Percentiles rank a stretch among this genome's conserved stretches.
These are phyloP conservation scores for Colletotrichum sp. DNA, from an alignment of 2,329 filamentous ascomycete genomes.

Conservation along the genomic window DNA sequence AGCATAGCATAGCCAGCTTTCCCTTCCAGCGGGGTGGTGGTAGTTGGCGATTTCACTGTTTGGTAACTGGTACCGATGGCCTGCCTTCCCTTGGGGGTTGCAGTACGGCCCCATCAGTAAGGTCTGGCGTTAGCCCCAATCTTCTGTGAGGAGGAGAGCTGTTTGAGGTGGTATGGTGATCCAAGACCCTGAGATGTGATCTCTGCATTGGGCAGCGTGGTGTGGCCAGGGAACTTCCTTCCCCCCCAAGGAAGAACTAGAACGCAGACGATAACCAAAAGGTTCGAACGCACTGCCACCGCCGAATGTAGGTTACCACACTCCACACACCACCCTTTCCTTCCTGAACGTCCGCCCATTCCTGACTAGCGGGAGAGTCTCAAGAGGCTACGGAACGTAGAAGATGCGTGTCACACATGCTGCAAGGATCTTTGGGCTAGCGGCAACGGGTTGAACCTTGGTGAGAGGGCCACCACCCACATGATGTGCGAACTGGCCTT, in stretches of 20 bases:
- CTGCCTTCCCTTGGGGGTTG: not conserved
- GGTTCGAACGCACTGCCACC: not conserved
- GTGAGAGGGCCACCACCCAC: not conserved
- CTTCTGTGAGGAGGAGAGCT: not conserved
- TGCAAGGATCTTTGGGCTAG: not conserved
- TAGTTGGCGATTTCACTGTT: not conserved
- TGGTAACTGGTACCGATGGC: not conserved
- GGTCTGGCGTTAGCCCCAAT: not conserved
- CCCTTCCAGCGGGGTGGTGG: not conserved
- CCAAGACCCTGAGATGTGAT: not conserved
- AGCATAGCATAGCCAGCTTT: not conserved
- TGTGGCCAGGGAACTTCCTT: not conserved
- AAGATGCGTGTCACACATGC: not conserved
- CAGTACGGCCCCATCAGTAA: not conserved
- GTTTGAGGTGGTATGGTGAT: not conserved
- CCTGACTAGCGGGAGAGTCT: not conserved
- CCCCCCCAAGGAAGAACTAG: not conserved
- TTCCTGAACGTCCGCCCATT: not conserved
- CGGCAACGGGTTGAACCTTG: not conserved
- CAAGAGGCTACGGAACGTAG: not conserved
- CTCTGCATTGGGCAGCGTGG: not conserved
- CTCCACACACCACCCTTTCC: not conserved
- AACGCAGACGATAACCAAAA: not conserved
- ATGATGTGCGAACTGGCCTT: not conserved
- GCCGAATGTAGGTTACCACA: not conserved